These are phyloP conservation scores for Nakaseomyces kungkrabaensis DNA, from an alignment of 1,139 yeast genomes.

Conservation along the genomic window DNA sequence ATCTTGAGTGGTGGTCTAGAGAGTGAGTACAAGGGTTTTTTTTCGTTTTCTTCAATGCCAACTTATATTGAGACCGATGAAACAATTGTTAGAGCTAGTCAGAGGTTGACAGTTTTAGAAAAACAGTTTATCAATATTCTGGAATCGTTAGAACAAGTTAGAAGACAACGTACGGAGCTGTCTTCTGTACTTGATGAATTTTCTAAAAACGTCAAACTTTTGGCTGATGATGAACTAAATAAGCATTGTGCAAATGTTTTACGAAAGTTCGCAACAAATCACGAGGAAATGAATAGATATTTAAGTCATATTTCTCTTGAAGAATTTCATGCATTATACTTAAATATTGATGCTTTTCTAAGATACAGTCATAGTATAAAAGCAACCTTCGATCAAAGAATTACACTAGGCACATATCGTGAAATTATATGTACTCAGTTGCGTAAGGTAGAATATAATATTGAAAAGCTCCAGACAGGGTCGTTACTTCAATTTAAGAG, in stretches of 20 bases:
- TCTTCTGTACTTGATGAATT: slow-evolving; percentile 53
- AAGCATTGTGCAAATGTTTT: slow-evolving; percentile 49
- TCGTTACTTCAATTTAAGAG: background rate
- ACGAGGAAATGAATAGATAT: slow-evolving; percentile 55
- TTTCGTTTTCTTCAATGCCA: slow-evolving; percentile 6
- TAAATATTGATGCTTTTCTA: slow-evolving; percentile 73
- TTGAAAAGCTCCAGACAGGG: background rate
- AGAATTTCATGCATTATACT: slow-evolving; percentile 70
- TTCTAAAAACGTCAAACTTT: slow-evolving; percentile 39
- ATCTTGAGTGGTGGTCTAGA: slow-evolving; percentile 7
- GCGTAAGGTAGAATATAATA: background rate
- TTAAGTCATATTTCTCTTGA: slow-evolving; percentile 67
- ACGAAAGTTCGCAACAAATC: slow-evolving; percentile 53
- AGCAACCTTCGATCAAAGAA: slow-evolving; percentile 58
- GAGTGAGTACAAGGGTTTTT: slow-evolving; percentile 4
- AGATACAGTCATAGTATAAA: slow-evolving; percentile 63
- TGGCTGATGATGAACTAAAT: slow-evolving; percentile 64
- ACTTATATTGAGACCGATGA: slow-evolving; percentile 67
- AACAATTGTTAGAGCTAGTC: slow-evolving; percentile 57
- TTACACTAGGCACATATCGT: slow-evolving; percentile 33
- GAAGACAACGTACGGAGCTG: slow-evolving; percentile 62
- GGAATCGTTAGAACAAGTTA: slow-evolving; percentile 58
- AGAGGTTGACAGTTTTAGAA: slow-evolving; percentile 61
- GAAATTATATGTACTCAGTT: background rate
- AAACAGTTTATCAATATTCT: slow-evolving; percentile 55